A percentile compares a stretch with the other conserved stretches of the same genome.
phyloP scores from a whole-genome alignment of 148 eudicot genomes.

The Diospyros lotus region DNA sequence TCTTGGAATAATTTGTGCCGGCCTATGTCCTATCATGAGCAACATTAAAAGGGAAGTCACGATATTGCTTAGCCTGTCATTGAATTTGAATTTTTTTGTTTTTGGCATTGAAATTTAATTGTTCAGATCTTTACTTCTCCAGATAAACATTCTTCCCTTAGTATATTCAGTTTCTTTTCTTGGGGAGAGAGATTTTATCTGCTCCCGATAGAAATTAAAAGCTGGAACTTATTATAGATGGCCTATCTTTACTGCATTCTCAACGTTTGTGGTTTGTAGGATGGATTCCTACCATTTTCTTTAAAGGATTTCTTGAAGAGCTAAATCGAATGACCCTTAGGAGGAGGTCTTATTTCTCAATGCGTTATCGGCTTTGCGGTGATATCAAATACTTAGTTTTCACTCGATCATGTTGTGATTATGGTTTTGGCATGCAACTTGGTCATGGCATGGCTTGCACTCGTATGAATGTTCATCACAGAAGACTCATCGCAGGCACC shows the following conservation, averaged over 20 bases:
- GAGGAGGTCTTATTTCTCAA: neutral
- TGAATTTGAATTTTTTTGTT: neutral
- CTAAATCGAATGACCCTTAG: conserved; percentile 16
- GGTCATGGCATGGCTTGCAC: neutral
- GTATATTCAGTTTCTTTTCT: neutral
- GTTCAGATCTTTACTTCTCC: neutral
- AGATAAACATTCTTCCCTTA: neutral
- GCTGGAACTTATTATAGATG: neutral
- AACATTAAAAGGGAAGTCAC: neutral
- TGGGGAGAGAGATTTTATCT: too few species aligned
- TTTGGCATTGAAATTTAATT: neutral
- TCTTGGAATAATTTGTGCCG: conserved; percentile 6
- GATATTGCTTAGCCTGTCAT: neutral
- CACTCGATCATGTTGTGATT: neutral
- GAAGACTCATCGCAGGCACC: conserved; percentile 3
- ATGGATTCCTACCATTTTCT: conserved; percentile 44
- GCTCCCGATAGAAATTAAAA: neutral
- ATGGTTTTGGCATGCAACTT: neutral
- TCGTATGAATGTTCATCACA: neutral
- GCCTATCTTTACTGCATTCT: neutral
- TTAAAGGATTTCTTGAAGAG: conserved; percentile 64
- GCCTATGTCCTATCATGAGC: neutral
- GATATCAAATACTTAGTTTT: neutral
- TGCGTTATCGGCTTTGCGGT: conserved; percentile 2
- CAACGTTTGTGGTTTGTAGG: conserved; percentile 34